These are phyloP conservation scores for Backusella luteola DNA, from an alignment of 192 early-diverging fungal species.

Conservation along the genomic window DNA sequence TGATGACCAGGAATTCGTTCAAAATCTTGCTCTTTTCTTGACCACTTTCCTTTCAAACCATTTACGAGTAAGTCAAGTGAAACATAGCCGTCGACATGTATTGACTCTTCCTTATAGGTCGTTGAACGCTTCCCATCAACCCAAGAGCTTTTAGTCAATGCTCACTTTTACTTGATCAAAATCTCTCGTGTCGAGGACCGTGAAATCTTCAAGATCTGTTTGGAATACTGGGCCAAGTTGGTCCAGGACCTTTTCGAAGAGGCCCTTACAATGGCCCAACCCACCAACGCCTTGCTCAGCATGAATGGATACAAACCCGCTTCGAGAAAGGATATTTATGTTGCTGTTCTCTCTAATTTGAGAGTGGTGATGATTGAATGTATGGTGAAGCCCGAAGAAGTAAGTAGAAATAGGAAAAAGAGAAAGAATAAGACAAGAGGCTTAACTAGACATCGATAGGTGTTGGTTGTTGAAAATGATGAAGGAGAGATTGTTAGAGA, in stretches of 20 bases:
- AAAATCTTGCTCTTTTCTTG: constrained; percentile 92
- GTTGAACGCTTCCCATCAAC: constrained; percentile 53
- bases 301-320: constrained; percentile 37
- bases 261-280: constrained; percentile 54
- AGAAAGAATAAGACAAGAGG: no score
- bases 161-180: constrained; percentile 88
- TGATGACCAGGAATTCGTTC: constrained; percentile 94
- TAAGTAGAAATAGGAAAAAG: constrained; percentile 17
- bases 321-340: constrained; percentile 80
- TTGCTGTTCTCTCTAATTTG: constrained; percentile 78
- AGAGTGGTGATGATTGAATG: constrained; percentile 97
- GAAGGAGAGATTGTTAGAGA: constrained; percentile 99
- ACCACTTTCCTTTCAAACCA: constrained; percentile 85
- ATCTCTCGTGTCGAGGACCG: constrained; percentile 93
- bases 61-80: constrained; percentile 60
- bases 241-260: constrained; percentile 92
- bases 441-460: constrained; percentile 37
- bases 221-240: constrained; percentile 97
- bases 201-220: constrained; percentile 96
- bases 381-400: constrained; percentile 99
- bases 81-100: neutral
- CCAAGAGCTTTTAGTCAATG: constrained; percentile 60
- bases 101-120: constrained; percentile 32
- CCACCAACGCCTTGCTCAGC: constrained; percentile 60
- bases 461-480: constrained; percentile 97